Percentiles rank a stretch among this genome's conserved stretches.
These are phyloP conservation scores for Solanum sitiens DNA, from an alignment of 257 asterid species.

Conservation along the genomic window DNA sequence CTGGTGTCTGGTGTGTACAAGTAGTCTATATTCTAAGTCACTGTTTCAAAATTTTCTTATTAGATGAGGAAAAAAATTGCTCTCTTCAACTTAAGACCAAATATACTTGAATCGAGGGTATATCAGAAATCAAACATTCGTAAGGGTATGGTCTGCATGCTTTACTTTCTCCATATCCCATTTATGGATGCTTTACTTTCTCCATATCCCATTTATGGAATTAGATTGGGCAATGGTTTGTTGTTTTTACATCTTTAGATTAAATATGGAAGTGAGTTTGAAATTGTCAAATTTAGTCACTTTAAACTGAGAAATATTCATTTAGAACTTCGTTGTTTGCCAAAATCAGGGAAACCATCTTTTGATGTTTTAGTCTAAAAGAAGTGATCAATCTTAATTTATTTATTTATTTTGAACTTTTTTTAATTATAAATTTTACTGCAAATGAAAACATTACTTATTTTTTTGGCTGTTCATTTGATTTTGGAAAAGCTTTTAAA, in stretches of 20 bases:
- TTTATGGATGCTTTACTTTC: background rate
- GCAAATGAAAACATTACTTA: background rate
- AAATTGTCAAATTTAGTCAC: background rate
- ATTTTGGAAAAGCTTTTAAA: background rate
- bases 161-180: background rate
- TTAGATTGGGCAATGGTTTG: background rate
- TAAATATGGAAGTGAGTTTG: background rate
- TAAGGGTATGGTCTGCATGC: background rate
- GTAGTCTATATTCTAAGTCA: background rate
- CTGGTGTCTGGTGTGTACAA: background rate
- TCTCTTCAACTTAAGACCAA: background rate
- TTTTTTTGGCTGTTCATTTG: background rate
- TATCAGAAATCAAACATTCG: too few species aligned
- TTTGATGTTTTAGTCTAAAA: background rate
- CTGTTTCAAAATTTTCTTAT: background rate
- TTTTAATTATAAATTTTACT: too few species aligned
- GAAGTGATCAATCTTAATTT: too few species aligned
- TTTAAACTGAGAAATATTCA: background rate
- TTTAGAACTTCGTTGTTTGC: background rate
- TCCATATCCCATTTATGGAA: background rate
- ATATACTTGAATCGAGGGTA: background rate
- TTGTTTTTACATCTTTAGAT: background rate
- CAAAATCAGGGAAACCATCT: background rate
- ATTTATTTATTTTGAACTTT: too few species aligned
- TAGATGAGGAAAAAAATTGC: background rate